These are phyloP conservation scores for Lobosporangium transversale DNA, from an alignment of 192 early-diverging fungal species.

Conservation along the genomic window DNA sequence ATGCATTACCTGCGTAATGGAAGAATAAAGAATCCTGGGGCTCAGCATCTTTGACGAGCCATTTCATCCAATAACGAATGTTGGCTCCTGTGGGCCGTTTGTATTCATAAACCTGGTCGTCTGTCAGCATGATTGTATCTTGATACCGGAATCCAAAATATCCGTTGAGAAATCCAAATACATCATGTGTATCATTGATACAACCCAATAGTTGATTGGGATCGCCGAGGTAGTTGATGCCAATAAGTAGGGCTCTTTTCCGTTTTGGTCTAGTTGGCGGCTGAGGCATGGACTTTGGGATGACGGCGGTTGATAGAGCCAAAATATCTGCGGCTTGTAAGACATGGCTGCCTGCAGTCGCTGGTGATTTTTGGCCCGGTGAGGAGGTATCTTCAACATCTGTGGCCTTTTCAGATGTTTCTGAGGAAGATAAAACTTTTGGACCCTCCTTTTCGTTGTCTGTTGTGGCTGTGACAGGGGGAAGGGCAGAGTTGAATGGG, in stretches of 20 bases:
- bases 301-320: neutral
- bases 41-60: constrained; percentile 71
- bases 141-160: constrained; percentile 66
- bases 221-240: constrained; percentile 69
- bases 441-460: too few species aligned
- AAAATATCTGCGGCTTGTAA: neutral
- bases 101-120: constrained; percentile 66
- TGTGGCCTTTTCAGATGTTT: too few species aligned
- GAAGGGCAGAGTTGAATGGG: constrained; percentile 7
- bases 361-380: constrained; percentile 35
- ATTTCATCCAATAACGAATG: constrained; percentile 71
- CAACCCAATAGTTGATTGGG: constrained; percentile 52
- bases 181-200: constrained; percentile 54
- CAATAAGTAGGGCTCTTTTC: constrained; percentile 66
- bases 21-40: constrained; percentile 82
- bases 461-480: too few species aligned
- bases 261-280: constrained; percentile 26
- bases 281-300: constrained; percentile 5
- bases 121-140: constrained; percentile 73
- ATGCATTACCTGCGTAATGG: constrained; percentile 79
- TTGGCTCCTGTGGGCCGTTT: constrained; percentile 61
- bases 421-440: too few species aligned
- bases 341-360: too few species aligned
- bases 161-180: constrained; percentile 66
- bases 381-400: constrained; percentile 6